Base-by-base conservation (phyloP, 192 early-diverging fungal genomes). In the Coemansia umbellata region DNA sequence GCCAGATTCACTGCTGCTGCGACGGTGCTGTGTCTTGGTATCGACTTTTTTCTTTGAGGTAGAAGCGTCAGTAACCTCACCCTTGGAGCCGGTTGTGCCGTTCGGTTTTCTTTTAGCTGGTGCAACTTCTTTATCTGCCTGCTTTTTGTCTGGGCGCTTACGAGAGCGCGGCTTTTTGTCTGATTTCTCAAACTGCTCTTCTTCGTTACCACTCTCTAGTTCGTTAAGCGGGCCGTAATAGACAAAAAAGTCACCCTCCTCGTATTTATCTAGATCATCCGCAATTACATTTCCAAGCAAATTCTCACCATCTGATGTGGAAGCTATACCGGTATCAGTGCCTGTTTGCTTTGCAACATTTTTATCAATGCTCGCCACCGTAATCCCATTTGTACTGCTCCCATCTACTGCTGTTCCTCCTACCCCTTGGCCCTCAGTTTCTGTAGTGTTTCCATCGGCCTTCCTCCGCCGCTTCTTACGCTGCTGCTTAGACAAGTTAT, bases 151-250 rank as follows among this genome's bases (percentile, higher is more conserved):
- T 9, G 63, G 52, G 19, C 51, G 69, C 23, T 59, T 67, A 8
- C 69, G 69, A 19, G 52, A 33, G 17, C 64, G 69, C 9, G 52
- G 23, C 21, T 37, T 60, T 58, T 59, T 67, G 41, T 37, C 31
- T 5, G 75, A 45, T 8, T 47, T 54, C 40, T 60, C 69, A 32
- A 54, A 58, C 26, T 52, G 26, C 5, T 55, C 63, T 19, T 58
- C 47, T 2, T 59, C 69, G 8, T 51, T 43, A 19, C 24, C 47
- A 19, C 23, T 59, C 18, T 30, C 52, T 15, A 55, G 36, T 39
- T 78, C 74, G 57, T 78, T 78, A 37, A 78, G 45, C 31, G 74
- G 74, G 2, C 74, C 74, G 47, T 55, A 63, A 35, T 78, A 78
- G 14, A 78, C 74, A 44, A 78, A 78, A 53, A 72, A 78, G 48